Evolutionary conservation across 73 alveolate genomes (phyloP), one percentile per base, ranked within the genome.

Genomic region (Effrenium voratum): DNA sequence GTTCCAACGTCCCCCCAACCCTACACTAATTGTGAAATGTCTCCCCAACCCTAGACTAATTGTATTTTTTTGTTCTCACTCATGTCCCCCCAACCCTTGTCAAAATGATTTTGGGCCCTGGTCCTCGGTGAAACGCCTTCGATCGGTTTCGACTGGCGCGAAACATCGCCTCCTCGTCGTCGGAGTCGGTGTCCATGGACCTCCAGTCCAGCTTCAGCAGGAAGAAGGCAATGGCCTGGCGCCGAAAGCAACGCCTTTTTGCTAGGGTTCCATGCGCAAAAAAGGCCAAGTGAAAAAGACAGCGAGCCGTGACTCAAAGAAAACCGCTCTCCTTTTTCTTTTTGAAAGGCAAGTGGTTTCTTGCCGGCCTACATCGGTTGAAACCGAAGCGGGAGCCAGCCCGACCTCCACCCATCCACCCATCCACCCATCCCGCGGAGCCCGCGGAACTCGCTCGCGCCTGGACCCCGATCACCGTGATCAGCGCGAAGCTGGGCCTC

Each of bases 401-500:
- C 43, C 40, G 10, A 0, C 15, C 32, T 34, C 50, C 50, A 5
- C n/a, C 43, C 0, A 5, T 38, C 59, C 22, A 43, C 24, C 38
- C 34, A 13, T 0, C 43, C 15, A 5, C 44, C 2, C 43, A 45
- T 0, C 26, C 30, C 24, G 0, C 90, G 16, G 28, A 41, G 59
- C 59, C 26, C n/a, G n/a, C n/a, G 59, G 57, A 41, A 30, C 43
- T 66, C 10, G 8, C 0, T 19, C 47, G 50, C 79, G 70, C 95
- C 95, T 87, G 95, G 22, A 87, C 95, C 38, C 95, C 95, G 46
- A 87, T 87, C 95, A 87, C 95, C 40, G 95, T 87, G 57, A 87
- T 87, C 84, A 87, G 41, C 36, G 95, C 95, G 44, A 87, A 87
- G 95, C 95, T 87, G 38, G 95, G 95, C 95, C 95, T 87, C 44